phyloP scores from a whole-genome alignment of 192 early-diverging fungal species.

The Coemansia asiatica region DNA sequence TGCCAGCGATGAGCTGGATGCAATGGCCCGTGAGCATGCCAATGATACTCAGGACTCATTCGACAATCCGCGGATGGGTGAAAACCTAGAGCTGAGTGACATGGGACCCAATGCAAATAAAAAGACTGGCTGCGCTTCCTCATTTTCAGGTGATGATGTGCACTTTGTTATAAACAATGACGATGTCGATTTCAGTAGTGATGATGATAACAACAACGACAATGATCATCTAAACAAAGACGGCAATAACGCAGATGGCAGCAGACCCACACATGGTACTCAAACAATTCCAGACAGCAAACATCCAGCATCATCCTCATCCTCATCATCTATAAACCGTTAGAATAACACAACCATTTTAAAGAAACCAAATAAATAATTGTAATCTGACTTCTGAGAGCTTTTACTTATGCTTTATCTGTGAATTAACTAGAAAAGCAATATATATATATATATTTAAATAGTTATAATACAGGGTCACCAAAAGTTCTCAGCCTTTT shows the following conservation, averaged over 20 bases:
- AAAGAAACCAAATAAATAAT: no score
- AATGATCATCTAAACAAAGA: slow-evolving; percentile 2
- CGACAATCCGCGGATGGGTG: slow-evolving; percentile 50
- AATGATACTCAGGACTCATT: slow-evolving; percentile 26
- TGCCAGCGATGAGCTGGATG: slow-evolving; percentile 69
- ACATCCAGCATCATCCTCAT: not conserved
- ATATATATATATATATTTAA: no score
- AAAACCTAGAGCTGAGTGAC: slow-evolving; percentile 46
- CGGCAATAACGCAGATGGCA: not conserved
- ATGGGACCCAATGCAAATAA: slow-evolving; percentile 7
- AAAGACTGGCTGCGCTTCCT: slow-evolving; percentile 7
- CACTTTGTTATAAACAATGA: slow-evolving; percentile 52
- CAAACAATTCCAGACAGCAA: not conserved
- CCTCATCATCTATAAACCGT: not conserved
- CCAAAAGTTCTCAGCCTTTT: no score
- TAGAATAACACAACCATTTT: no score
- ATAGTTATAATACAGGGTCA: no score
- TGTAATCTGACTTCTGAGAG: no score
- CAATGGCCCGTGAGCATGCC: slow-evolving; percentile 61
- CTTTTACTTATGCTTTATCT: no score
- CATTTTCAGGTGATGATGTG: slow-evolving; percentile 32
- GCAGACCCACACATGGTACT: no score
- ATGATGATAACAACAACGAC: slow-evolving; percentile 15
- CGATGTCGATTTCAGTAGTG: slow-evolving; percentile 27
- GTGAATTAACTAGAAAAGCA: no score